Evolutionary conservation across 2,329 filamentous ascomycete species (phyloP).

Genomic region (Sordariomycetes sp.): DNA sequence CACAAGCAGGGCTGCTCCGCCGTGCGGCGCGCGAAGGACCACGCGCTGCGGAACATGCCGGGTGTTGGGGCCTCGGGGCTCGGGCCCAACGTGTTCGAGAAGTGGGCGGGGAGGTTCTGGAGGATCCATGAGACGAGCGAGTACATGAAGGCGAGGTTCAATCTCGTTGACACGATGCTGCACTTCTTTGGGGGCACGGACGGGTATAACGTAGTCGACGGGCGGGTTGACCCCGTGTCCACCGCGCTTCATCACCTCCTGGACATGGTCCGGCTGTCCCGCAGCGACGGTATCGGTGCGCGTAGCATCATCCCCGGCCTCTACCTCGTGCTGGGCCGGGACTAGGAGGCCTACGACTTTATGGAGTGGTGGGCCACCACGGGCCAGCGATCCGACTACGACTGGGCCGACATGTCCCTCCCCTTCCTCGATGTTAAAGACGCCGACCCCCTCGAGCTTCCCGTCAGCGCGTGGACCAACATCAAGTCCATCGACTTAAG

Average conservation of each 20-base stretch:
- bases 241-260: conserved; percentile 21
- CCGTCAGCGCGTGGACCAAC: neutral
- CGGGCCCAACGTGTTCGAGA: conserved; percentile 21
- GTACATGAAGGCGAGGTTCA: conserved; percentile 24
- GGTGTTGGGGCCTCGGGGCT: conserved; percentile 14
- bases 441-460: conserved; percentile 25
- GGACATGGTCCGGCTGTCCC: conserved; percentile 29
- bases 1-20: conserved; percentile 26
- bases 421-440: conserved; percentile 19
- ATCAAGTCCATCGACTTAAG: conserved; percentile 6
- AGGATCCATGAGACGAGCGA: conserved; percentile 21
- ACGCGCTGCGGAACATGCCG: conserved; percentile 17
- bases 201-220: neutral
- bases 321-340: conserved; percentile 28
- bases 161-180: conserved; percentile 10
- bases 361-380: conserved; percentile 18
- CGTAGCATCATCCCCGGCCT: conserved; percentile 24
- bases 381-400: conserved; percentile 7
- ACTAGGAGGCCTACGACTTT: conserved; percentile 37
- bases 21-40: conserved; percentile 21
- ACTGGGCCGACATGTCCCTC: conserved; percentile 9
- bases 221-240: conserved; percentile 19
- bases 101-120: conserved; percentile 26
- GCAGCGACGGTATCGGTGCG: conserved; percentile 29
- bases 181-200: neutral